Base-by-base conservation (phyloP, 2,329 filamentous ascomycete genomes). In the Phoma sp. region DNA sequence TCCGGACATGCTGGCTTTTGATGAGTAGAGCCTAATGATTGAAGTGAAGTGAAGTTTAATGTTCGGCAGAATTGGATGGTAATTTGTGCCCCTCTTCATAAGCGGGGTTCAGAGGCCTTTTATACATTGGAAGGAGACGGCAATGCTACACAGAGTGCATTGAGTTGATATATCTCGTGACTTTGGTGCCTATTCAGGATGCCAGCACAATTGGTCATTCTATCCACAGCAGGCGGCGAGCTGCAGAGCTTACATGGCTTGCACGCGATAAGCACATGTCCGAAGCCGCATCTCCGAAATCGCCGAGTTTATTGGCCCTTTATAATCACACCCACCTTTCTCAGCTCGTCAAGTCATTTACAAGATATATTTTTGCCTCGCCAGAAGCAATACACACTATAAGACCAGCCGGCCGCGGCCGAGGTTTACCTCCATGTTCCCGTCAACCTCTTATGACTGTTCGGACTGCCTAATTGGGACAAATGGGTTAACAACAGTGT, bases 1-100 rank as follows among this genome's bases (percentile, higher is more conserved):
- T 38, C 52, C 50, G 51, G 62, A 57, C 59, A 62, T 64, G 1
- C 15, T 58, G 42, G 18, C n/a, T 38, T 3, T 9, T 3, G 18
- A 15, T 25, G 11, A 11, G n/a, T 25, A 34, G 14, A 42, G 29
- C 17, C 42, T 12, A 17, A 17, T 20, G 30, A 4, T 12, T 12
- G 9, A 37, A 33, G 20, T n/a, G n/a, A n/a, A n/a, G 21, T 34
- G 7, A 14, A 29, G 23, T 23, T 42, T 3, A 29, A 29, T 15
- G 14, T 17, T 42, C 12, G 25, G 21, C 14, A 23, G 37, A 42
- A 6, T 7, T 15, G 15, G 20, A 30, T 14, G 47, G 18, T 38
- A 28, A 5, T 32, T 43, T 28, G 26, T n/a, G 23, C 21, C 20
- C 14, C 26, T 20, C 32, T 10, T 26, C 33, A 43, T 21, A 20